Conservation (phyloP, 2,329 filamentous ascomycete genomes). For the Aspergillus bombycis region DNA sequence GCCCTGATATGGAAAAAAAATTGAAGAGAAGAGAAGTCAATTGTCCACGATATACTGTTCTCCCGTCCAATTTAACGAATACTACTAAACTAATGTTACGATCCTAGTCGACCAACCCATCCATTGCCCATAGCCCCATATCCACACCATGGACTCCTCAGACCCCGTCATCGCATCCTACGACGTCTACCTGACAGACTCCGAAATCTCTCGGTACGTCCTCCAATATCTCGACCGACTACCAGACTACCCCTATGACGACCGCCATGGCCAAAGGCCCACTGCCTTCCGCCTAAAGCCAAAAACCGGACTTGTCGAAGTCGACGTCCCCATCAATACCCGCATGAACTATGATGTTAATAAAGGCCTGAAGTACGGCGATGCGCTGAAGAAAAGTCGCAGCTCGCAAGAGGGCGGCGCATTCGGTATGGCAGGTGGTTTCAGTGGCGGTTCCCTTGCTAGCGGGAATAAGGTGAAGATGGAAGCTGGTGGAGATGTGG, state of each 20-base stretch:
- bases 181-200: constrained; percentile 82
- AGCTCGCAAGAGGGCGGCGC: constrained; percentile 64
- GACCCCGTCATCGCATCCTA: constrained; percentile 77
- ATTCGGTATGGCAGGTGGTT: constrained; percentile 72
- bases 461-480: constrained; percentile 27
- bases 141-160: constrained; percentile 8
- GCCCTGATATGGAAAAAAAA: not conserved
- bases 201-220: constrained; percentile 72
- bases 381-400: constrained; percentile 65
- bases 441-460: constrained; percentile 52
- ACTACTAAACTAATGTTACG: not conserved
- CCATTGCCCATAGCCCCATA: not conserved
- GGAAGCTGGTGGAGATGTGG: constrained; percentile 21
- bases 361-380: constrained; percentile 82
- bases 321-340: constrained; percentile 84
- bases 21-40: not conserved
- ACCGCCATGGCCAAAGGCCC: constrained; percentile 60
- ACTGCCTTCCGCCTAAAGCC: constrained; percentile 81
- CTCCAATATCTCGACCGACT: constrained; percentile 80
- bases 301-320: constrained; percentile 79
- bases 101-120: not conserved
- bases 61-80: not conserved
- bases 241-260: constrained; percentile 65
- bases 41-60: not conserved
- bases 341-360: constrained; percentile 76